Evolutionary conservation across 2,329 filamentous ascomycete species (phyloP).

Genomic region (Thielaviopsis euricoi): DNA sequence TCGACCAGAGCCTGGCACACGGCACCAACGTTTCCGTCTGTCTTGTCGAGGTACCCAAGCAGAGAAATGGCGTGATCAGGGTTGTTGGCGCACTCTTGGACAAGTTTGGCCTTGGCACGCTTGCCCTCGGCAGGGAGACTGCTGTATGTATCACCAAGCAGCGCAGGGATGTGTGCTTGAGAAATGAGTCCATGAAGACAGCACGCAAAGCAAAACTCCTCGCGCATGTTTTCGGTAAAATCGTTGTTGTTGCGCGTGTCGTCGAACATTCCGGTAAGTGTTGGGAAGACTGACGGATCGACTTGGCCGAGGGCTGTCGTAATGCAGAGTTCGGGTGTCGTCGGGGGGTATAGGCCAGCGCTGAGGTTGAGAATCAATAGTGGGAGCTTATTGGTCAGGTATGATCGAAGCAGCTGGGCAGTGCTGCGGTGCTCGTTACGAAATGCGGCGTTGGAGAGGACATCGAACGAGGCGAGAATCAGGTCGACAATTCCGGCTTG

Average conservation of each 20-base stretch:
- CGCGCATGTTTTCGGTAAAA: slow-evolving; percentile 40
- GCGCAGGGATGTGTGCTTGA: slow-evolving; percentile 57
- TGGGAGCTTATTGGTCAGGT: slow-evolving; percentile 55
- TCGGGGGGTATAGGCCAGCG: slow-evolving; percentile 55
- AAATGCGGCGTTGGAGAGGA: slow-evolving; percentile 74
- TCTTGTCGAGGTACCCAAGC: slow-evolving; percentile 68
- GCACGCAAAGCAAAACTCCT: slow-evolving; percentile 79
- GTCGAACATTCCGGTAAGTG: slow-evolving; percentile 41
- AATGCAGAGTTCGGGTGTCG: slow-evolving; percentile 56
- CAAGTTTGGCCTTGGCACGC: slow-evolving; percentile 61
- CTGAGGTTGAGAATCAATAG: slow-evolving; percentile 35
- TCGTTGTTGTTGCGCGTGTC: slow-evolving; percentile 34
- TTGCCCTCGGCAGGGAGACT: slow-evolving; percentile 57
- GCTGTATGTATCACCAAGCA: slow-evolving; percentile 74
- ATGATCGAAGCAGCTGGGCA: slow-evolving; percentile 68
- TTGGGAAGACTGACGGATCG: slow-evolving; percentile 60
- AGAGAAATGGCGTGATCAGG: slow-evolving; percentile 59
- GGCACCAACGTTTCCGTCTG: slow-evolving; percentile 82
- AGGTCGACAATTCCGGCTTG: slow-evolving; percentile 66
- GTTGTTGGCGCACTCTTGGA: slow-evolving; percentile 62
- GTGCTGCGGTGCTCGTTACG: slow-evolving; percentile 37
- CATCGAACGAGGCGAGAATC: slow-evolving; percentile 76
- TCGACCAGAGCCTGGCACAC: slow-evolving; percentile 65
- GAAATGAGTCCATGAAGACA: slow-evolving; percentile 74
- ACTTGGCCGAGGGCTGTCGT: slow-evolving; percentile 61